Evolutionary conservation across 2,329 filamentous ascomycete genomes (phyloP).

Genomic region (Colletotrichum liriopes): DNA sequence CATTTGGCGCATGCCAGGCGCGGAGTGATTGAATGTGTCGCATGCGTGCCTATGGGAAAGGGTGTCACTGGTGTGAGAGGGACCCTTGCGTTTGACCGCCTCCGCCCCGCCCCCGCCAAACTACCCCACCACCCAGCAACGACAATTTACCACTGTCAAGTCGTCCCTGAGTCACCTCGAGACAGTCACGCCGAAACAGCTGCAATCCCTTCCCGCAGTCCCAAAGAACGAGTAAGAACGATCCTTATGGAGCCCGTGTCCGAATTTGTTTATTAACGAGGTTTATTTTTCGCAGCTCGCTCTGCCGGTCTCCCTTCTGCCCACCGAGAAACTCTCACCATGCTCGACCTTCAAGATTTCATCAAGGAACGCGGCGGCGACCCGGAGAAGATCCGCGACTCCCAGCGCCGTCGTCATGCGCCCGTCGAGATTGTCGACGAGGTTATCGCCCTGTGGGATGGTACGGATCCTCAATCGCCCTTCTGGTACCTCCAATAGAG

Average conservation of each 20-base stretch:
- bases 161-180: slow-evolving; percentile 37
- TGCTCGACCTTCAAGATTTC: slow-evolving; percentile 86
- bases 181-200: slow-evolving; percentile 22
- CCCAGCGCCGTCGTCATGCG: slow-evolving; percentile 86
- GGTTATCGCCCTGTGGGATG: slow-evolving; percentile 82
- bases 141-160: slow-evolving; percentile 42
- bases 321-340: slow-evolving; percentile 51
- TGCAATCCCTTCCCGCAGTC: slow-evolving; percentile 20
- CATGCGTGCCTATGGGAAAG: slow-evolving; percentile 5
- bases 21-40: slow-evolving; percentile 12
- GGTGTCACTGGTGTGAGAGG: slow-evolving; percentile 13
- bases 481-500: slow-evolving; percentile 78
- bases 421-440: slow-evolving; percentile 90
- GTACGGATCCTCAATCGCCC: slow-evolving; percentile 13
- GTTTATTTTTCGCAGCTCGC: slow-evolving; percentile 2
- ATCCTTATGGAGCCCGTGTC: not conserved
- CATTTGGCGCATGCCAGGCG: not conserved
- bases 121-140: slow-evolving; percentile 39
- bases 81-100: slow-evolving; percentile 41
- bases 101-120: slow-evolving; percentile 43
- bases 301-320: not conserved
- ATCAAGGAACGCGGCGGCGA: slow-evolving; percentile 91
- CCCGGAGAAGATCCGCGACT: slow-evolving; percentile 92
- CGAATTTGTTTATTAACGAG: not conserved
- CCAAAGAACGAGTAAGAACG: slow-evolving; percentile 31